Percentiles rank a stretch among this genome's conserved stretches.
Evolutionary conservation across 345 rosid species (phyloP).

Genomic region (Heritiera fomes): DNA sequence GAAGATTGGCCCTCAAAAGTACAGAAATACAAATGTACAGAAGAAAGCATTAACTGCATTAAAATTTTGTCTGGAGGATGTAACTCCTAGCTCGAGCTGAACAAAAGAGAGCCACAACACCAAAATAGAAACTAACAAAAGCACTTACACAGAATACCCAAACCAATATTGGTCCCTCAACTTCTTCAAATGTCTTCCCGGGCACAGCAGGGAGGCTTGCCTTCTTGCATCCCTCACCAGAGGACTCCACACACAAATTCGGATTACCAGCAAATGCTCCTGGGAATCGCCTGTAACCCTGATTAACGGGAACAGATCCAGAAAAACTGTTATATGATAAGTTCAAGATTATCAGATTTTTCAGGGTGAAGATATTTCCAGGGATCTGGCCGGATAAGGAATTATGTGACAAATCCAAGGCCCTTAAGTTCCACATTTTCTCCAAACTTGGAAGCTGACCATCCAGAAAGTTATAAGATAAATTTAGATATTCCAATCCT

Average conservation of each 20-base stretch:
- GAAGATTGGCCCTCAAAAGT: neutral
- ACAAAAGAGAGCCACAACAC: constrained; percentile 60
- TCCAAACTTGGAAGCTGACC: constrained; percentile 68
- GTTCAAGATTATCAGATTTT: constrained; percentile 51
- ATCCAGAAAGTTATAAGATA: constrained; percentile 73
- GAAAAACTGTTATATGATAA: constrained; percentile 80
- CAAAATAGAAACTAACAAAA: constrained; percentile 69
- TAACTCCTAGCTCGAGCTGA: constrained; percentile 62
- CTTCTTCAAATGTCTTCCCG: constrained; percentile 53
- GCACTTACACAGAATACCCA: constrained; percentile 75
- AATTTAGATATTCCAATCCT: constrained; percentile 75
- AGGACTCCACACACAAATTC: constrained; percentile 60
- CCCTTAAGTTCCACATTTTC: constrained; percentile 60
- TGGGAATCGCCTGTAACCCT: constrained; percentile 68
- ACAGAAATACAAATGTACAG: constrained; percentile 11
- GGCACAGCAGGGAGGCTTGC: constrained; percentile 42
- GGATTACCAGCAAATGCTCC: constrained; percentile 89
- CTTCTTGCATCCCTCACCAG: constrained; percentile 44
- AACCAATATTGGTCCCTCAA: constrained; percentile 69
- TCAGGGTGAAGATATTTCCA: constrained; percentile 56
- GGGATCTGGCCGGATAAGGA: constrained; percentile 68
- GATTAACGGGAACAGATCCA: constrained; percentile 59
- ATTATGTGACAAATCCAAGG: constrained; percentile 80
- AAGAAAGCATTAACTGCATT: constrained; percentile 3
- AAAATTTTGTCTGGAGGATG: constrained; percentile 57